Base-by-base conservation (phyloP, 257 asterid species). In the Cruciata laevipes region DNA sequence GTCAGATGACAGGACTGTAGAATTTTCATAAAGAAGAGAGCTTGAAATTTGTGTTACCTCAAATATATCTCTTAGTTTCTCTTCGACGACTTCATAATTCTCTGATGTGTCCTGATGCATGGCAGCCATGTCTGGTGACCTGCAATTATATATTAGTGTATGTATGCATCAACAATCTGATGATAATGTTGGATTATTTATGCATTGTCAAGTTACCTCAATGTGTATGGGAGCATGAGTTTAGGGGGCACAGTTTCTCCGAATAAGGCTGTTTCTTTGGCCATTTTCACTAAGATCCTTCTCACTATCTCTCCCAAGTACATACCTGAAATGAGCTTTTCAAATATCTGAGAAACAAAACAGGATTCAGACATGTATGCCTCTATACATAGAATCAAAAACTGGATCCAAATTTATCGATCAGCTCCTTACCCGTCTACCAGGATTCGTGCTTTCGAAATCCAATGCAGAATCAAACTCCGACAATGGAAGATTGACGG, bases 81-180 rank as follows among this genome's bases (percentile, higher is more conserved):
- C 90, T 60, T 79, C 80, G 23, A 90, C 87, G 16, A 86, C 79
- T 49, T 84, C 82, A 69, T 87, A 88, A 55, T 86, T 83, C 81
- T 86, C 90, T 23, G 96, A 83, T 8, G 86, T 79, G 82, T 87
- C 97, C 78, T 90, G 97, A 79, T 90, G 97, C 91, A 87, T 86
- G n/a, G 86, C 92, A 60, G 97, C 96, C 95, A 87, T 79, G 74
- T 87, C 97, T 0, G 89, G 90, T 60, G 96, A 79, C 78, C 94
- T 88, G 80, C 7, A 18, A 20, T 53, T 21, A 20, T 7, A 18
- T 53, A 20, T n/a, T 1, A 27, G 30, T 27, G 30, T 27, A 18
- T 53, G 12, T n/a, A 7, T 20, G 56, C 20, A 14, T 49, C 20
- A 51, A 17, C 57, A 17, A 18, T 51, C 57, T 53, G 60, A 20